Conservation (phyloP, 2,329 filamentous ascomycete species). For the Aureobasidium sp. region DNA sequence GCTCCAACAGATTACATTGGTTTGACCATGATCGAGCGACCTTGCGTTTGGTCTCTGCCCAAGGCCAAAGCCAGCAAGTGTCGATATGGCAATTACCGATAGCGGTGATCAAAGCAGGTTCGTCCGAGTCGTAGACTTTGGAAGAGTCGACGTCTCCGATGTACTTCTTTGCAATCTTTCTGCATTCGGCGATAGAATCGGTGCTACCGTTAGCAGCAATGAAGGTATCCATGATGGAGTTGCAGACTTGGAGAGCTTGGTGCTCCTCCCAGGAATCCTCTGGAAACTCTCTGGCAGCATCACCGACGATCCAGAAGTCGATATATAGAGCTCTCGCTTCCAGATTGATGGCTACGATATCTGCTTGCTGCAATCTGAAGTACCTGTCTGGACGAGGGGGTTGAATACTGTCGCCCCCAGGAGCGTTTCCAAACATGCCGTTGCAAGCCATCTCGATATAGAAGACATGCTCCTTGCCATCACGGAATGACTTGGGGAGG, state of each 20-base stretch:
- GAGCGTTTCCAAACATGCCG: constrained; percentile 91
- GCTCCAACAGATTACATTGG: constrained; percentile 90
- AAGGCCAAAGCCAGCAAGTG: constrained; percentile 97
- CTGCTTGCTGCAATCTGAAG: constrained; percentile 65
- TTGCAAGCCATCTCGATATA: constrained; percentile 99
- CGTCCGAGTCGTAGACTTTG: constrained; percentile 71
- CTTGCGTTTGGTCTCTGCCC: constrained; percentile 95
- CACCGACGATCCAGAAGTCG: constrained; percentile 92
- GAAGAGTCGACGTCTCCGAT: constrained; percentile 74
- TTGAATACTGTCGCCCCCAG: constrained; percentile 76
- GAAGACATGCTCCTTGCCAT: constrained; percentile 78
- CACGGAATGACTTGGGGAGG: constrained; percentile 68
- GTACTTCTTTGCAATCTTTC: constrained; percentile 75
- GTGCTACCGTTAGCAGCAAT: constrained; percentile 64
- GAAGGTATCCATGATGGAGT: constrained; percentile 83
- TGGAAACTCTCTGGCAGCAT: constrained; percentile 87
- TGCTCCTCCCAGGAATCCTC: constrained; percentile 82
- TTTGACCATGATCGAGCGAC: constrained; percentile 93
- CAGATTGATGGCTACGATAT: constrained; percentile 82
- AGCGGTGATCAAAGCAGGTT: constrained; percentile 69
- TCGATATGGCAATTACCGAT: constrained; percentile 98
- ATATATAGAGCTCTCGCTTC: constrained; percentile 75
- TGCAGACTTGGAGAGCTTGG: constrained; percentile 72
- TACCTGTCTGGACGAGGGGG: constrained; percentile 79
- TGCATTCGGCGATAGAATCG: constrained; percentile 67